These are phyloP conservation scores for Aspergillus sclerotiicarbonarius DNA, from an alignment of 495 filamentous ascomycete species.

Conservation along the genomic window DNA sequence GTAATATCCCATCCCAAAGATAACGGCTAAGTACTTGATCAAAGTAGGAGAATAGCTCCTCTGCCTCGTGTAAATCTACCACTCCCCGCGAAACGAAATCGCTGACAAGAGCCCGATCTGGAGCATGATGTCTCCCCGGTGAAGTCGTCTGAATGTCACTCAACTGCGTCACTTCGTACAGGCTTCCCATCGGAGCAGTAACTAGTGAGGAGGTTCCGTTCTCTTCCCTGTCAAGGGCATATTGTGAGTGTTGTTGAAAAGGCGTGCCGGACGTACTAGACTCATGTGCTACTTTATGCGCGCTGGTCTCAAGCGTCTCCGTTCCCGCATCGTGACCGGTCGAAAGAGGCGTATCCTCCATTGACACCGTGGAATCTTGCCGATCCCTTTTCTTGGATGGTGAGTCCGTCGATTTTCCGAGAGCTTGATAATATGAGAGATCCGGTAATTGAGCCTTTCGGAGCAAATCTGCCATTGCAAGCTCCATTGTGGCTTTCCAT, in stretches of 20 bases:
- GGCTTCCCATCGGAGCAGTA: conserved; percentile 56
- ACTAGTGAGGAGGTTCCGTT: conserved; percentile 44
- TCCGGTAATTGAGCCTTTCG: conserved; percentile 46
- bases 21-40: conserved; percentile 53
- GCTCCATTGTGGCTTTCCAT: conserved; percentile 48
- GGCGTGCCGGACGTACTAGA: conserved; percentile 20
- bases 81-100: conserved; percentile 53
- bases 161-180: conserved; percentile 60
- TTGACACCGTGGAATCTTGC: conserved; percentile 40
- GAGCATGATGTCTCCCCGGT: conserved; percentile 31
- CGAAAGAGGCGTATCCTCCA: conserved; percentile 28
- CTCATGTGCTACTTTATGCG: conserved; percentile 13
- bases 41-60: conserved; percentile 49
- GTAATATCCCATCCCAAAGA: conserved; percentile 49
- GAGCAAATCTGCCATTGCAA: conserved; percentile 46
- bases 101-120: conserved; percentile 42
- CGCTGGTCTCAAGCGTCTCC: conserved; percentile 17
- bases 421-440: conserved; percentile 44
- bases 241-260: conserved; percentile 34
- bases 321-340: conserved; percentile 17
- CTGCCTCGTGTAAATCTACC: conserved; percentile 47
- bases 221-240: conserved; percentile 44
- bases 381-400: conserved; percentile 36
- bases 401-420: conserved; percentile 34
- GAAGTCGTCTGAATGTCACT: conserved; percentile 44